Evolutionary conservation across 2,329 filamentous ascomycete genomes (phyloP).

Genomic region (Byssochlamys sp.): DNA sequence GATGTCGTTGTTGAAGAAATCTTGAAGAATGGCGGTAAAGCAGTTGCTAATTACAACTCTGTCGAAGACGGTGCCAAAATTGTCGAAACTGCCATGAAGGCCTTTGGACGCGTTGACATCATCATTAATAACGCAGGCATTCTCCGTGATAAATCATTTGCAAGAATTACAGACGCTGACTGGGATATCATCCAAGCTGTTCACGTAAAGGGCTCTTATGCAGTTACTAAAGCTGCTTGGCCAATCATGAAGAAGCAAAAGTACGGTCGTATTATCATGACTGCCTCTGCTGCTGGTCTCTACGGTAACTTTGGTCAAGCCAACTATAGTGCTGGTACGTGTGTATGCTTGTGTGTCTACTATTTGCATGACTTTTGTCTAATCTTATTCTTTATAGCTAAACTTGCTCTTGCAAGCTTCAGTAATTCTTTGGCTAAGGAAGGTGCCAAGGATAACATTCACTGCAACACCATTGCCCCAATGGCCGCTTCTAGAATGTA

Average conservation of each 20-base stretch:
- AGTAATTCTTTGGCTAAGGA: slow-evolving; percentile 97
- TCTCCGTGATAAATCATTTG: slow-evolving; percentile 88
- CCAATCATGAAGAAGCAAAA: slow-evolving; percentile 97
- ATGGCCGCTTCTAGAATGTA: slow-evolving; percentile 43
- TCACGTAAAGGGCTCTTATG: slow-evolving; percentile 88
- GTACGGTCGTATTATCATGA: slow-evolving; percentile 94
- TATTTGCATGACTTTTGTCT: slow-evolving; percentile 13
- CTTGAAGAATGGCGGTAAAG: slow-evolving; percentile 80
- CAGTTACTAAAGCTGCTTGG: slow-evolving; percentile 68
- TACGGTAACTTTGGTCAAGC: slow-evolving; percentile 92
- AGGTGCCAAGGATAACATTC: slow-evolving; percentile 93
- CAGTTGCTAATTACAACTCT: slow-evolving; percentile 88
- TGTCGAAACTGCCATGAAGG: slow-evolving; percentile 54
- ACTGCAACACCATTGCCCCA: slow-evolving; percentile 88
- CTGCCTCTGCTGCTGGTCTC: slow-evolving; percentile 85
- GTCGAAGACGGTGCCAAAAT: slow-evolving; percentile 81
- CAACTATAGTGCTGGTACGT: slow-evolving; percentile 76
- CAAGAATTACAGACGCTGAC: slow-evolving; percentile 94
- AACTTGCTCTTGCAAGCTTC: slow-evolving; percentile 90
- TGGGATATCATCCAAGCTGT: slow-evolving; percentile 93
- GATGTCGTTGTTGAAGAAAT: slow-evolving; percentile 42
- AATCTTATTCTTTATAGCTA: slow-evolving; percentile 66
- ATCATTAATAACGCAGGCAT: slow-evolving; percentile 98
- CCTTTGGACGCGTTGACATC: slow-evolving; percentile 66
- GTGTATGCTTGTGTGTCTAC: background rate